Evolutionary conservation across 1,139 yeast genomes (phyloP).

Genomic region (Lodderomyces elongisporus): DNA sequence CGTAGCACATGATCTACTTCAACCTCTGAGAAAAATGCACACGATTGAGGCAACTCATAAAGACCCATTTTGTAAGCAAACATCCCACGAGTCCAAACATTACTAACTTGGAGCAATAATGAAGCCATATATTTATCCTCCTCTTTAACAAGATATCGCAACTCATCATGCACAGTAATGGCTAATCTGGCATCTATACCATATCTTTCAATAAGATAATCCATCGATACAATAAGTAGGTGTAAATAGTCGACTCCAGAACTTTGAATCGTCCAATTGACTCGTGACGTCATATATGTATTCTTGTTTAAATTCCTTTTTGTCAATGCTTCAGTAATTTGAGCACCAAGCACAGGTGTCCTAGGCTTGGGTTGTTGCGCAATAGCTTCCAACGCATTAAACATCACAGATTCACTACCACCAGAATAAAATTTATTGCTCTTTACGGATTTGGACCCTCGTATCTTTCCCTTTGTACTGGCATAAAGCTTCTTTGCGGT

Average conservation of each 20-base stretch:
- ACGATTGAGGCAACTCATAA: constrained; percentile 83
- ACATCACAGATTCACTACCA: constrained; percentile 90
- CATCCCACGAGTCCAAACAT: constrained; percentile 95
- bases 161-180: constrained; percentile 93
- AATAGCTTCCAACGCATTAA: constrained; percentile 80
- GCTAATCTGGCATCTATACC: constrained; percentile 72
- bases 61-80: constrained; percentile 92
- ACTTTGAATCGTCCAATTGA: constrained; percentile 97
- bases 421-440: constrained; percentile 62
- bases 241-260: constrained; percentile 97
- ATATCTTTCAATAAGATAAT: constrained; percentile 63
- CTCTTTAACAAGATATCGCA: constrained; percentile 72
- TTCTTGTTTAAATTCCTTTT: constrained; percentile 57
- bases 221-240: constrained; percentile 80
- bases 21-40: constrained; percentile 93
- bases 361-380: constrained; percentile 80
- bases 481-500: constrained; percentile 68
- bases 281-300: constrained; percentile 80
- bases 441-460: constrained; percentile 21
- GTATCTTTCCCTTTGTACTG: constrained; percentile 72
- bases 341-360: constrained; percentile 92
- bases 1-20: constrained; percentile 86
- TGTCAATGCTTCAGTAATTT: constrained; percentile 81
- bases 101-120: constrained; percentile 79
- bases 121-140: constrained; percentile 74